These are phyloP conservation scores for Ceratocystis colombiana DNA, from an alignment of 2,329 filamentous ascomycete genomes.

Conservation along the genomic window DNA sequence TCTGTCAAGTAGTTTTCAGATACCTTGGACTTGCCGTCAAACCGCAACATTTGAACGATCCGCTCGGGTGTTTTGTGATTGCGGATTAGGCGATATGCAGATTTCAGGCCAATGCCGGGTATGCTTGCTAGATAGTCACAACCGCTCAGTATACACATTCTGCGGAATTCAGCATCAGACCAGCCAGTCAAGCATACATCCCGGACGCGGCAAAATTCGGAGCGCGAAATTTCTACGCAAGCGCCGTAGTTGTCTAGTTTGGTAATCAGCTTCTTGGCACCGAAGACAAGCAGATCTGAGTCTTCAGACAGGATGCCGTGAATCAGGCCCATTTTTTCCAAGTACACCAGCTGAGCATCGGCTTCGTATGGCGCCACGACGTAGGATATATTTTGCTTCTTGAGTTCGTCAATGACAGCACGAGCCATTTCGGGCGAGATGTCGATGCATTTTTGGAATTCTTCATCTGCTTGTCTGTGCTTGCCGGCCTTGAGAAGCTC, in stretches of 20 bases:
- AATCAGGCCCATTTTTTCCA: slow-evolving; percentile 76
- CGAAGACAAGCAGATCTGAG: slow-evolving; percentile 91
- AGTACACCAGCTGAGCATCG: slow-evolving; percentile 89
- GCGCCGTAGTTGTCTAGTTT: slow-evolving; percentile 92
- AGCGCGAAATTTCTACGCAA: slow-evolving; percentile 81
- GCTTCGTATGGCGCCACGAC: slow-evolving; percentile 96
- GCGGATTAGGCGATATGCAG: slow-evolving; percentile 78
- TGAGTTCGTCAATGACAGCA: slow-evolving; percentile 82
- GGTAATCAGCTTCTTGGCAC: slow-evolving; percentile 78
- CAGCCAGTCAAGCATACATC: slow-evolving; percentile 85
- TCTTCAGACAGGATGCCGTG: slow-evolving; percentile 89
- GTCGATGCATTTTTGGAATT: slow-evolving; percentile 91
- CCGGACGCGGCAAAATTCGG: slow-evolving; percentile 77
- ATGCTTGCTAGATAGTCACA: slow-evolving; percentile 92
- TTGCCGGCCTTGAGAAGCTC: slow-evolving; percentile 77
- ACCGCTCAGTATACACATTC: slow-evolving; percentile 92
- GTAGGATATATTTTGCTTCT: slow-evolving; percentile 67
- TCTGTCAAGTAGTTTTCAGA: slow-evolving; percentile 69
- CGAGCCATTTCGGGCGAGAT: slow-evolving; percentile 94
- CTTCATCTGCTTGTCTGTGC: slow-evolving; percentile 64
- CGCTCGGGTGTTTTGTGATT: slow-evolving; percentile 83
- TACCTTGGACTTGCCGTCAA: slow-evolving; percentile 75
- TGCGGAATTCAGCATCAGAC: slow-evolving; percentile 82
- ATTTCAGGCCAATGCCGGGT: slow-evolving; percentile 80
- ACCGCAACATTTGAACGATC: slow-evolving; percentile 70